A percentile compares a stretch with the other conserved stretches of the same genome.
Evolutionary conservation across 2,329 filamentous ascomycete genomes (phyloP).

Genomic region (Cercospora beticola): DNA sequence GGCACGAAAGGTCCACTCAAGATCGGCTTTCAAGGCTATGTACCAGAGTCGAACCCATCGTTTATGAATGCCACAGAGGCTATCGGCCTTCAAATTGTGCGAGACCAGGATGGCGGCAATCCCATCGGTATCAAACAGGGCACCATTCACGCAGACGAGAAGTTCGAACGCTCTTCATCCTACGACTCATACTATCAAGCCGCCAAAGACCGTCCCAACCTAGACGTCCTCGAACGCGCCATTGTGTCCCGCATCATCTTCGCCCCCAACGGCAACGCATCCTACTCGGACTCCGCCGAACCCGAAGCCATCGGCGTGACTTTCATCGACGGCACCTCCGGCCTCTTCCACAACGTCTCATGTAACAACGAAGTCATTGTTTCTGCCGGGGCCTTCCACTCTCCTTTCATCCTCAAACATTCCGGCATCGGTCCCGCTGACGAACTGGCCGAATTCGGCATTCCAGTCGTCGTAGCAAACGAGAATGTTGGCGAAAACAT

Average conservation of each 20-base stretch:
- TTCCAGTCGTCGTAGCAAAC: conserved; percentile 56
- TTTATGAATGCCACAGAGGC: conserved; percentile 23
- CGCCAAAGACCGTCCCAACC: conserved; percentile 14
- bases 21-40: conserved; percentile 23
- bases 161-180: conserved; percentile 18
- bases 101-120: conserved; percentile 19
- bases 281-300: background rate
- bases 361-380: conserved; percentile 47
- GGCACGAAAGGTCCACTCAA: conserved; percentile 23
- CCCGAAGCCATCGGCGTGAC: conserved; percentile 19
- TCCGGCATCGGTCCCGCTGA: conserved; percentile 59
- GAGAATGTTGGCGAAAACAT: conserved; percentile 65
- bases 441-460: conserved; percentile 55
- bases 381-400: conserved; percentile 59
- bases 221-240: conserved; percentile 18
- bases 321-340: conserved; percentile 21
- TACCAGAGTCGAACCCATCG: conserved; percentile 17
- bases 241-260: conserved; percentile 21
- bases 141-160: conserved; percentile 21
- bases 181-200: conserved; percentile 22
- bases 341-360: conserved; percentile 24
- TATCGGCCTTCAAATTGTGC: conserved; percentile 15
- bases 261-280: background rate
- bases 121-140: conserved; percentile 22
- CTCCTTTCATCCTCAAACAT: conserved; percentile 64